Base-by-base conservation (phyloP, 192 early-diverging fungal genomes). In the Mortierella hygrophila region DNA sequence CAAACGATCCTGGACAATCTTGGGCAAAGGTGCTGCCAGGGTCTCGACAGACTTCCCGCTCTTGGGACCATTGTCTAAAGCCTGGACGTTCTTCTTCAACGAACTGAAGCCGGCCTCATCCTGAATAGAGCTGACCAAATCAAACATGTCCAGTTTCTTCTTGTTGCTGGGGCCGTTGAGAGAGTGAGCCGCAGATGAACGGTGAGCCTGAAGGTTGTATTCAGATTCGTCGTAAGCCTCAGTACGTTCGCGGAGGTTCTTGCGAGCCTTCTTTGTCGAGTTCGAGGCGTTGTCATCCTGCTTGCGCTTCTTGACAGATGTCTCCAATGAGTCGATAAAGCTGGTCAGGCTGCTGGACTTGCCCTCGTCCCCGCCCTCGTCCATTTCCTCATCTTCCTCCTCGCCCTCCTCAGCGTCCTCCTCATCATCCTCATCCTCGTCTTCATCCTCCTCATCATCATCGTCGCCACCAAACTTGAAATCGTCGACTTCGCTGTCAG, bases 1-100 rank as follows among this genome's bases (percentile, higher is more conserved):
- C 74, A 97, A 85, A 40, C 94, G 93, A 78, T 98, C 97, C 86
- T 97, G 96, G 57, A 96, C 88, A 52, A 96, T 92, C 76, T 93
- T 92, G 32, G 97, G 94, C 38, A 99, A 78, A 8, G 98, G 98
- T 0, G 96, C 97, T 20, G 92, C 80, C 10, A 97, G 72, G 8
- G 91, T 90, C 15, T 88, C 86, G 26, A 87, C 81, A 29, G 76
- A 60, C 73, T 88, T 88, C 29, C 88, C 88, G 80, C 93, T 90
- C 75, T 91, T 90, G 52, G 79, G 76, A 6, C 82, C 88, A 37
- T 69, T 83, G 23, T 92, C 90, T 29, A 97, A 81, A 10, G 78
- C 85, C 60, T 88, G 88, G 6, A 96, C 70, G 71, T 92, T 92
- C 78, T 93, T 94, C 80, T 94, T 93, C 47, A 97, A 75, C n/a